phyloP scores from a whole-genome alignment of 2,329 filamentous ascomycete species.

The Colletotrichum gigasporum region DNA sequence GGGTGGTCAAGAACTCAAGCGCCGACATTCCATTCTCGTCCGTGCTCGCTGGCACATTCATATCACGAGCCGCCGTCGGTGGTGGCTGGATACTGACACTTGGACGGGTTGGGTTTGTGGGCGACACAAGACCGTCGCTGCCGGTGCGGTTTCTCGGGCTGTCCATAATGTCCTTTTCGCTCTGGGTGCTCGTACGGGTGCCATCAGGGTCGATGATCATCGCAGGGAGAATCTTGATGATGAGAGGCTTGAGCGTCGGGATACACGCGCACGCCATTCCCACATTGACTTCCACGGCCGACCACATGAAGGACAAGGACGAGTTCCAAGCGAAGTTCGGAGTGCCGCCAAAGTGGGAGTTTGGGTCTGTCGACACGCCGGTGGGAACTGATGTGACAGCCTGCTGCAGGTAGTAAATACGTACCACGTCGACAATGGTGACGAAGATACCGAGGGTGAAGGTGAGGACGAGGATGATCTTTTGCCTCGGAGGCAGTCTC shows the following conservation, averaged over 20 bases:
- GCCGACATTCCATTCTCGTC: slow-evolving; percentile 40
- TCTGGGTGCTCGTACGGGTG: slow-evolving; percentile 44
- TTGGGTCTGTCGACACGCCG: slow-evolving; percentile 44
- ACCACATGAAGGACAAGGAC: slow-evolving; percentile 92
- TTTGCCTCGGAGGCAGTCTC: slow-evolving; percentile 85
- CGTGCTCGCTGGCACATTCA: slow-evolving; percentile 12
- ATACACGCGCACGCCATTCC: slow-evolving; percentile 92
- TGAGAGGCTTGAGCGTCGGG: slow-evolving; percentile 89
- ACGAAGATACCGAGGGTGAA: slow-evolving; percentile 91
- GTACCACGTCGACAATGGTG: slow-evolving; percentile 85
- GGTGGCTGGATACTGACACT: slow-evolving; percentile 22
- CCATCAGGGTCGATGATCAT: slow-evolving; percentile 64
- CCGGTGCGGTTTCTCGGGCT: slow-evolving; percentile 29
- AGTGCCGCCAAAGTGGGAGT: slow-evolving; percentile 60
- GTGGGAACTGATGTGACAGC: slow-evolving; percentile 62
- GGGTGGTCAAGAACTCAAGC: slow-evolving; percentile 58
- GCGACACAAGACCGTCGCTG: slow-evolving; percentile 28
- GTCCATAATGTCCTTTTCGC: slow-evolving; percentile 38
- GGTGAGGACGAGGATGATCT: slow-evolving; percentile 85
- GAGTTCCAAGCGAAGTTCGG: slow-evolving; percentile 76
- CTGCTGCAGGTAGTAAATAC: slow-evolving; percentile 88
- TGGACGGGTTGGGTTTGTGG: slow-evolving; percentile 13
- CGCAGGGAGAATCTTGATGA: slow-evolving; percentile 69
- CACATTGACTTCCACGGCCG: slow-evolving; percentile 88
- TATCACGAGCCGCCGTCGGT: slow-evolving; percentile 5